These are phyloP conservation scores for Cladochytrium replicatum DNA, from an alignment of 192 early-diverging fungal species.

Conservation along the genomic window DNA sequence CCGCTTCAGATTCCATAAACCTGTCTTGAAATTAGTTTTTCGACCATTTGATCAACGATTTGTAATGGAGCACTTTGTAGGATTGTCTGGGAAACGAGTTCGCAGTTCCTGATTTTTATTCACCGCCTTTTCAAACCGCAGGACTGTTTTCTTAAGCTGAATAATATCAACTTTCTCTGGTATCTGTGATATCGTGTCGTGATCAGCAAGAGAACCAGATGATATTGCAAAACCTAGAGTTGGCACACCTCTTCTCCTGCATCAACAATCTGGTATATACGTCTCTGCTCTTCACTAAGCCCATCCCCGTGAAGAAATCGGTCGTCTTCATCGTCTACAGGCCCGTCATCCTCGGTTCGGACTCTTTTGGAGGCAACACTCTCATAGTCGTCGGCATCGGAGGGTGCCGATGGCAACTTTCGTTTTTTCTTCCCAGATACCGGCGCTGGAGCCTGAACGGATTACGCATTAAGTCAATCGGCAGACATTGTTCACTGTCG, in stretches of 20 bases:
- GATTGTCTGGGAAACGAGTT: slow-evolving; percentile 64
- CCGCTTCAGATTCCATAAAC: slow-evolving; percentile 93
- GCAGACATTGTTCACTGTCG: no score
- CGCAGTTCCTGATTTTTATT: slow-evolving; percentile 82
- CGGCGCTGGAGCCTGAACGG: no score
- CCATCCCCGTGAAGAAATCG: slow-evolving; percentile 80
- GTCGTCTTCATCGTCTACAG: slow-evolving; percentile 49
- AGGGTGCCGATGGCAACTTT: no score
- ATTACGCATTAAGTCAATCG: no score
- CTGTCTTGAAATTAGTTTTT: no score
- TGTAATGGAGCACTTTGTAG: slow-evolving; percentile 35
- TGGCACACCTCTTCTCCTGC: slow-evolving; percentile 60
- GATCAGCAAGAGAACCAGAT: not conserved
- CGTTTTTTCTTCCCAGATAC: no score
- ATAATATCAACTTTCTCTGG: slow-evolving; percentile 54
- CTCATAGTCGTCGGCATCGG: slow-evolving; percentile 6
- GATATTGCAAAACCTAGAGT: not conserved
- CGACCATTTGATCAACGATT: not conserved
- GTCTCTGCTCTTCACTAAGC: slow-evolving; percentile 62
- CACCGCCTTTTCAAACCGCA: slow-evolving; percentile 76
- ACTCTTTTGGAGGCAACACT: slow-evolving; percentile 6
- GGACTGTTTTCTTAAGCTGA: slow-evolving; percentile 62
- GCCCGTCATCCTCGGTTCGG: slow-evolving; percentile 4
- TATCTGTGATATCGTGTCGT: slow-evolving; percentile 3
- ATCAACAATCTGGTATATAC: slow-evolving; percentile 75